Percentiles rank a stretch among this genome's conserved stretches.
phyloP scores from a whole-genome alignment of 2,329 filamentous ascomycete species.

The Apiospora marii region DNA sequence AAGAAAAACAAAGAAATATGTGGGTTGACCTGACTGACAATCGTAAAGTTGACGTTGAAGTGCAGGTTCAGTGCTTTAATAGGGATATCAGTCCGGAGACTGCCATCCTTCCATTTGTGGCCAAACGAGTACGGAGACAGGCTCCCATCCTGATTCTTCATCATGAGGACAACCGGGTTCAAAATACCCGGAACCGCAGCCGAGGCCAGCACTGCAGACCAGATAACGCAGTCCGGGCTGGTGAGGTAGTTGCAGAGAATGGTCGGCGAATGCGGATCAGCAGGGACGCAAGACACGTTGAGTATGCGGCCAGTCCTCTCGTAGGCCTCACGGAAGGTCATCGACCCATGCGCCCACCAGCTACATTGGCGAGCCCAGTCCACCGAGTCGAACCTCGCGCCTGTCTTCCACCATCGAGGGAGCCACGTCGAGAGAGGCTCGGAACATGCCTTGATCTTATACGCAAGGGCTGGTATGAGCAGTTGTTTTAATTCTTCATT shows the following conservation, averaged over 20 bases:
- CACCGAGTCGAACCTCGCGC: constrained; percentile 90
- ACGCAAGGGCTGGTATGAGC: constrained; percentile 85
- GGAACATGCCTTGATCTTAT: constrained; percentile 83
- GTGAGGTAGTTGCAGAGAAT: constrained; percentile 97
- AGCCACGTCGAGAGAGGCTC: constrained; percentile 81
- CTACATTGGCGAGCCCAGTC: constrained; percentile 86
- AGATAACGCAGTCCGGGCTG: constrained; percentile 95
- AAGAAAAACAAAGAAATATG: constrained; percentile 99
- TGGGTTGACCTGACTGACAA: constrained; percentile 89
- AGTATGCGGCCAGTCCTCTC: constrained; percentile 91
- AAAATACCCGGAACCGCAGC: constrained; percentile 95
- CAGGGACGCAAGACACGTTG: constrained; percentile 95
- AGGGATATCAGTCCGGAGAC: constrained; percentile 91
- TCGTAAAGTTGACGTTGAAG: constrained; percentile 98
- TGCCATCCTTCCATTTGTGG: constrained; percentile 99
- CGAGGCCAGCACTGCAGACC: constrained; percentile 94
- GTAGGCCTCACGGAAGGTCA: constrained; percentile 95
- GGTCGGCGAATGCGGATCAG: constrained; percentile 89
- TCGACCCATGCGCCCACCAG: constrained; percentile 91
- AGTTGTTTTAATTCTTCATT: constrained; percentile 88
- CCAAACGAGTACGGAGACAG: constrained; percentile 94
- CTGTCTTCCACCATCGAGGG: constrained; percentile 87
- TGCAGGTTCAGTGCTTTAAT: constrained; percentile 93
- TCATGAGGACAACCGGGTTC: constrained; percentile 92
- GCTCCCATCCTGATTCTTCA: constrained; percentile 80